phyloP scores from a whole-genome alignment of 140 eudicot species.

The Flaveria floridana region DNA sequence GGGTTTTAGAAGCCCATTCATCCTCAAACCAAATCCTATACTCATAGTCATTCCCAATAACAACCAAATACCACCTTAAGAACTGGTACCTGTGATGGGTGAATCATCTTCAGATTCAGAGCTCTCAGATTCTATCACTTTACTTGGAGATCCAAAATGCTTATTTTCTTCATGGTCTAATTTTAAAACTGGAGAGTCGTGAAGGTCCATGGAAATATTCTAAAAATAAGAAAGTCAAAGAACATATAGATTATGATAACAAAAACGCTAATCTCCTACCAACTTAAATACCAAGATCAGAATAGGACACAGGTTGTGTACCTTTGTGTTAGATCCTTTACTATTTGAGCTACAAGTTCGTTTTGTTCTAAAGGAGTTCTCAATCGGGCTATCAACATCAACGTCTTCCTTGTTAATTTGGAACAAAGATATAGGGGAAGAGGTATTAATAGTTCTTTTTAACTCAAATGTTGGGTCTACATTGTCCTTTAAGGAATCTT shows the following conservation, averaged over 20 bases:
- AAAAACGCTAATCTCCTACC: constrained; percentile 16
- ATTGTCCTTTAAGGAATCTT: constrained; percentile 31
- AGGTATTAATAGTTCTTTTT: constrained; percentile 33
- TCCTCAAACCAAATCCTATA: neutral
- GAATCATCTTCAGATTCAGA: constrained; percentile 51
- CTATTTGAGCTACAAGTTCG: constrained; percentile 42
- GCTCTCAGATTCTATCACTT: constrained; percentile 46
- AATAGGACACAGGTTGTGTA: constrained; percentile 43
- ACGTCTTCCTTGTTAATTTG: constrained; percentile 38
- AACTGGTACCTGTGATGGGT: constrained; percentile 45
- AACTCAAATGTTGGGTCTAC: constrained; percentile 42
- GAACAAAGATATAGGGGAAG: constrained; percentile 43
- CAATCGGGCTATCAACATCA: constrained; percentile 39
- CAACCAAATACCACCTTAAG: constrained; percentile 1
- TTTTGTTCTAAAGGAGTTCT: constrained; percentile 30
- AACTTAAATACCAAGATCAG: constrained; percentile 1
- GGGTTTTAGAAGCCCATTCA: neutral
- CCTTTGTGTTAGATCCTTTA: constrained; percentile 34
- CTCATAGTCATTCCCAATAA: neutral
- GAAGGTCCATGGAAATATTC: constrained; percentile 44
- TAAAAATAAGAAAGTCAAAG: constrained; percentile 40
- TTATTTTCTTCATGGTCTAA: constrained; percentile 28
- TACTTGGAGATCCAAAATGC: constrained; percentile 44
- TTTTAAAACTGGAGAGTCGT: constrained; percentile 34
- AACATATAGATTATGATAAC: constrained; percentile 21